phyloP scores from a whole-genome alignment of 2,329 filamentous ascomycete species.

The Fusarium sp. region DNA sequence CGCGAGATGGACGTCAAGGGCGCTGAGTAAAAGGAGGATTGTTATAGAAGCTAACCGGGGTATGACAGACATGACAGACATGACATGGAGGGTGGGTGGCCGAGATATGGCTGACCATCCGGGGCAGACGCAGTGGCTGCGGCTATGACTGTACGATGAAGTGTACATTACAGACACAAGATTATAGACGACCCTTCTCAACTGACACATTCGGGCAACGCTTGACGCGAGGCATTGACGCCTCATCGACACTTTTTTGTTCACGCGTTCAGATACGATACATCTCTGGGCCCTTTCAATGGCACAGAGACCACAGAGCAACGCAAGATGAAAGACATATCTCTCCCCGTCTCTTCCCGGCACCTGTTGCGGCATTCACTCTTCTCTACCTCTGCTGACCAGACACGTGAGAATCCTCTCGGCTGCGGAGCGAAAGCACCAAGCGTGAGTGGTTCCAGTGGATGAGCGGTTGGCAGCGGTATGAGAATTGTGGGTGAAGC shows the following conservation, averaged over 20 bases:
- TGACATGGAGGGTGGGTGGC: conserved; percentile 1
- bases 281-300: conserved; percentile 66
- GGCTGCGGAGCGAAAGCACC: conserved; percentile 49
- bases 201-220: not conserved
- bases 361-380: not conserved
- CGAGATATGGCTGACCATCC: conserved; percentile 1
- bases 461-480: conserved; percentile 6
- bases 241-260: not conserved
- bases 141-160: conserved; percentile 39
- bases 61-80: not conserved
- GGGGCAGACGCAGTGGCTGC: conserved; percentile 22
- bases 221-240: not conserved
- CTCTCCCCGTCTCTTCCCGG: not conserved
- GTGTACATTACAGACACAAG: conserved; percentile 42
- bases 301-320: conserved; percentile 70
- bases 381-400: conserved; percentile 6
- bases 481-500: conserved; percentile 22
- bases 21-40: conserved; percentile 43
- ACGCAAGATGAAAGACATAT: conserved; percentile 66
- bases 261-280: conserved; percentile 74
- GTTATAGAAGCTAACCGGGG: not conserved
- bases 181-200: conserved; percentile 45
- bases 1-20: conserved; percentile 77
- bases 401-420: conserved; percentile 8
- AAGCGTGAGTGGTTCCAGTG: conserved; percentile 36